Evolutionary conservation across 331 rosid genomes (phyloP), one percentile per base, ranked within the genome.

Genomic region (Acacia concinna): DNA sequence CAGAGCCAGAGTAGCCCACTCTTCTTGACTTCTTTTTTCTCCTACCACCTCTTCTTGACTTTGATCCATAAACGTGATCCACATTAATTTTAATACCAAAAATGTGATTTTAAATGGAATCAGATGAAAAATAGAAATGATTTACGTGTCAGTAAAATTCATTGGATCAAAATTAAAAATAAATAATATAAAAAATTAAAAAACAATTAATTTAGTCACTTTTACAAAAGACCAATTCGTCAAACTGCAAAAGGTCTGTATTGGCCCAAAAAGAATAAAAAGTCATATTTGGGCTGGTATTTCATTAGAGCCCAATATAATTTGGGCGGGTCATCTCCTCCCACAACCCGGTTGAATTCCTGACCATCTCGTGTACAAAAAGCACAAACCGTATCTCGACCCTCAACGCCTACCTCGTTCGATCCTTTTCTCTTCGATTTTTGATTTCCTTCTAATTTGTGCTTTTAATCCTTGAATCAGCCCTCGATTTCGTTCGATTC

Each of bases 371-470:
- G 70, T 63, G n/a, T 65, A 43, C 51, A 34, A 66, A 78, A 70
- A 27, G 8, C 74, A 47, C 75, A 85, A 86, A 78, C 85, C 86
- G 84, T 69, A 78, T 78, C 59, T 75, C 49, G 32, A 35, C 64
- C 44, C 41, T 76, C 84, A 21, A 79, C 82, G 66, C 54, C 72
- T 5, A 43, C 80, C 38, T 13, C 81, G 11, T 63, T 69, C 78
- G 80, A 86, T 86, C 49, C 51, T 17, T 32, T 30, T 14, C 74
- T 68, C 78, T 65, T 81, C 60, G 40, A 51, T 31, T 37, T 17
- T 14, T 30, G 32, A 14, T 79, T 73, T n/a, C 57, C 65, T 8
- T 21, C 35, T 3, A 38, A 81, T 81, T 86, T 78, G 15, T 67
- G 47, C 11, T 49, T 37, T 8, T 18, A 81, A 82, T 75, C 80